These are phyloP conservation scores for Orbilia brochopaga DNA, from an alignment of 2,329 filamentous ascomycete species.

Conservation along the genomic window DNA sequence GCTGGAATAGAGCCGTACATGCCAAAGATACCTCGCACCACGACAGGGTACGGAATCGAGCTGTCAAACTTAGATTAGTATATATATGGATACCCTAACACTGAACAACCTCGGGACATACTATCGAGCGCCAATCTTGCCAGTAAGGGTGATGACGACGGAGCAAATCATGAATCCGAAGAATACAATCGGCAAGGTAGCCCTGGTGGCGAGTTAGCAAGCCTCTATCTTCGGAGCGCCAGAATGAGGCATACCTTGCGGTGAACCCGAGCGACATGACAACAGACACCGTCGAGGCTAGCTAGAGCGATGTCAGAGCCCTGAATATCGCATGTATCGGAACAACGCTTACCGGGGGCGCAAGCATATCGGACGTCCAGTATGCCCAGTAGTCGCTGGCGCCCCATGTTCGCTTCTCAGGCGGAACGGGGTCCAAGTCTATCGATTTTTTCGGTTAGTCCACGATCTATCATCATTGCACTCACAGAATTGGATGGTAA, in stretches of 20 bases:
- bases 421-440: conserved; percentile 55
- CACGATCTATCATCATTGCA: conserved; percentile 12
- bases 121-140: conserved; percentile 56
- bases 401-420: conserved; percentile 62
- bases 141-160: conserved; percentile 62
- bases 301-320: conserved; percentile 6
- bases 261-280: conserved; percentile 61
- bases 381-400: conserved; percentile 62
- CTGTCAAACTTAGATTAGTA: neutral
- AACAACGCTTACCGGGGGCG: conserved; percentile 56
- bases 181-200: conserved; percentile 61
- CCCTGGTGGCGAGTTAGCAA: conserved; percentile 24
- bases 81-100: neutral
- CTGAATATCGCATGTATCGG: neutral
- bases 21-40: conserved; percentile 60
- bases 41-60: conserved; percentile 58
- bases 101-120: conserved; percentile 50
- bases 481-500: conserved; percentile 56
- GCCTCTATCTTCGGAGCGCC: neutral
- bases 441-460: conserved; percentile 57
- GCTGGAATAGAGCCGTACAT: conserved; percentile 60
- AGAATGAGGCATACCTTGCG: conserved; percentile 57
- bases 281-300: conserved; percentile 50
- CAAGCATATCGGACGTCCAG: conserved; percentile 62
- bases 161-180: conserved; percentile 62